Conservation (phyloP, 768 basidiomycete genomes). For the Tricholoma terreum region DNA sequence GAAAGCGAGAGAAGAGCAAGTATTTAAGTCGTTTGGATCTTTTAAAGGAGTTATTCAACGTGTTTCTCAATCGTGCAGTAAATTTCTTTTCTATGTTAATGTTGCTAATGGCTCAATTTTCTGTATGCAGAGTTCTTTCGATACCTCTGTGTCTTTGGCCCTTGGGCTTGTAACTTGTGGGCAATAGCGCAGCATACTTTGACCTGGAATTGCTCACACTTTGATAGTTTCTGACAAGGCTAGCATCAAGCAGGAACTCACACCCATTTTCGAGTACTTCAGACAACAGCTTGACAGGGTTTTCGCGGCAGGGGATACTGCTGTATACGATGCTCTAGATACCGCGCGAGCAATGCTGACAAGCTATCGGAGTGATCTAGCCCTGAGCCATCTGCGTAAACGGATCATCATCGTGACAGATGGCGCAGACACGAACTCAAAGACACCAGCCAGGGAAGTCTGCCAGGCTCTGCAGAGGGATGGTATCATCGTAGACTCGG, state of each 20-base stretch:
- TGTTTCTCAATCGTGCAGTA: slow-evolving; percentile 27
- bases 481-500: slow-evolving; percentile 24
- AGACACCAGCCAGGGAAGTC: slow-evolving; percentile 15
- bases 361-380: no score
- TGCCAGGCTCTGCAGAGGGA: slow-evolving; percentile 16
- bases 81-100: slow-evolving; percentile 1
- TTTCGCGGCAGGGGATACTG: slow-evolving; percentile 21
- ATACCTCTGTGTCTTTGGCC: slow-evolving; percentile 23
- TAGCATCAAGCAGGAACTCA: slow-evolving; percentile 17
- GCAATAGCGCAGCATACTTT: no score
- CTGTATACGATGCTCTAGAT: slow-evolving; percentile 27
- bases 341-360: no score
- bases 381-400: slow-evolving; percentile 18
- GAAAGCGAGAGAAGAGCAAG: slow-evolving; percentile 13
- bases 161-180: no score
- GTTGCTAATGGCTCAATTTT: background rate
- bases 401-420: slow-evolving; percentile 28
- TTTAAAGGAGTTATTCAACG: slow-evolving; percentile 25
- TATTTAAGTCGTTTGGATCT: slow-evolving; percentile 21
- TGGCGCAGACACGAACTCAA: slow-evolving; percentile 25
- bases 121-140: slow-evolving; percentile 26
- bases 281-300: slow-evolving; percentile 16
- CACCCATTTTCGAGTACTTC: slow-evolving; percentile 27
- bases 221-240: slow-evolving; percentile 25
- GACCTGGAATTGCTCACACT: no score